Conservation (phyloP, 2,329 filamentous ascomycete species). For the Neoarthrinium moseri region DNA sequence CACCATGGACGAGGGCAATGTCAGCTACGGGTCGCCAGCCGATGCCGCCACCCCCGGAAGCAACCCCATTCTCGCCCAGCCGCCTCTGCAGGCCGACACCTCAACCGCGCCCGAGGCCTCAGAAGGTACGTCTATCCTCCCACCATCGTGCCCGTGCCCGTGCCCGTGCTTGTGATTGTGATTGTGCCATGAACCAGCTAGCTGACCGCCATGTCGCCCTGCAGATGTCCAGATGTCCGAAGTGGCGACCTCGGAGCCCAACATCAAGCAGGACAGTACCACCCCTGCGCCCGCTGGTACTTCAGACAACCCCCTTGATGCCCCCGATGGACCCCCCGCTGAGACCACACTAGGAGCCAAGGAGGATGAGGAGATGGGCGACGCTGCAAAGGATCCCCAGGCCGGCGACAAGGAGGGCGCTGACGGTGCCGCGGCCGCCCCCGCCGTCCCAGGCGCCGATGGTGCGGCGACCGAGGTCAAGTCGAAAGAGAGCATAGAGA, state of each 20-base stretch:
- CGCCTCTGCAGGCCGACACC: constrained; percentile 46
- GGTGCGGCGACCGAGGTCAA: constrained; percentile 58
- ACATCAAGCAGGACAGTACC: constrained; percentile 60
- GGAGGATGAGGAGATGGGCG: constrained; percentile 81
- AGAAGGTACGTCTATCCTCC: constrained; percentile 43
- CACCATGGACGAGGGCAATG: constrained; percentile 58
- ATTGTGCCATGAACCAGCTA: neutral
- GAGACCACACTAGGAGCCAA: constrained; percentile 55
- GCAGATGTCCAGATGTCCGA: constrained; percentile 66
- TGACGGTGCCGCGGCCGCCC: constrained; percentile 25
- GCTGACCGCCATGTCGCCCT: constrained; percentile 18
- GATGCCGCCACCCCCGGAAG: constrained; percentile 55
- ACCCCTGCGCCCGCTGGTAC: constrained; percentile 53
- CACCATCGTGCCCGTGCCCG: constrained; percentile 9
- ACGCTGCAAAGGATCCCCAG: constrained; percentile 51
- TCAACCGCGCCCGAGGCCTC: constrained; percentile 31
- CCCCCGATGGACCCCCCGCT: constrained; percentile 61
- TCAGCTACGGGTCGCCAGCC: constrained; percentile 56
- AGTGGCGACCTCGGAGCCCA: constrained; percentile 41
- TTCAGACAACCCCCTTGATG: constrained; percentile 67
- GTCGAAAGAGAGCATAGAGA: constrained; percentile 79
- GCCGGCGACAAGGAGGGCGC: constrained; percentile 41
- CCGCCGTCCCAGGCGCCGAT: constrained; percentile 42
- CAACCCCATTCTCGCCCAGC: constrained; percentile 56
- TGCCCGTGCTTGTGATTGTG: neutral